Base-by-base conservation (phyloP, 129 eudicot species). In the Flaveria robusta region DNA sequence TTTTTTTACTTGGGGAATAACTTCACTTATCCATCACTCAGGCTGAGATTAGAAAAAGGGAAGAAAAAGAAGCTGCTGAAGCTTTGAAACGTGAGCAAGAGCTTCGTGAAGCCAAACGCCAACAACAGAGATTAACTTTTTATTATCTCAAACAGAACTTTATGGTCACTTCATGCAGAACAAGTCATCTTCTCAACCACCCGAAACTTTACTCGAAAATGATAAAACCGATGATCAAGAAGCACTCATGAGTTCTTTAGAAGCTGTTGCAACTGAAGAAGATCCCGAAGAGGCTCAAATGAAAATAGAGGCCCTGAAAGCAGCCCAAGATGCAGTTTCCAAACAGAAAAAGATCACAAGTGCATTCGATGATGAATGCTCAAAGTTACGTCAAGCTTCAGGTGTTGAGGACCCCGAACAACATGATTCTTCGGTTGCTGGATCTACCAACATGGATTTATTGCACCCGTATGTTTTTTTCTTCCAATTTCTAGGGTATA, bases 41-140 rank as follows among this genome's bases (percentile, higher is more conserved):
- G 99, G 92, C 96, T 29, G 99, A 94, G 70, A 91, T 94, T 70
- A 89, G 96, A 86, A 94, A 86, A 78, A 89, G 89, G 75, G 97
- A 94, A 86, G 99, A 94, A 80, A 94, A 83, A 82, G 99, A 94
- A 91, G 99, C 96, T 62, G 99, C 99, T 0, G 99, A 94, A 89
- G 99, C 97, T 82, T 72, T 91, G 59, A 94, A 91, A 83, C 91
- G 93, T 24, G 96, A 94, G 75, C 99, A 89, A 67, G 99, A 94
- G 79, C 90, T 87, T 81, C 97, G 97, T 74, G 99, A 94, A 87
- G 99, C 99, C 54, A 89, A 82, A 84, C 83, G 99, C 64, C 97
- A 89, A 74, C 88, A 94, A 55, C 97, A 94, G 66, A 87, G 99
- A 85, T 88, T 94, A 41, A 94, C 51, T 94, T 94, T 76, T 80